These are phyloP conservation scores for Monosporascus sp. DNA, from an alignment of 2,329 filamentous ascomycete genomes.

Conservation along the genomic window DNA sequence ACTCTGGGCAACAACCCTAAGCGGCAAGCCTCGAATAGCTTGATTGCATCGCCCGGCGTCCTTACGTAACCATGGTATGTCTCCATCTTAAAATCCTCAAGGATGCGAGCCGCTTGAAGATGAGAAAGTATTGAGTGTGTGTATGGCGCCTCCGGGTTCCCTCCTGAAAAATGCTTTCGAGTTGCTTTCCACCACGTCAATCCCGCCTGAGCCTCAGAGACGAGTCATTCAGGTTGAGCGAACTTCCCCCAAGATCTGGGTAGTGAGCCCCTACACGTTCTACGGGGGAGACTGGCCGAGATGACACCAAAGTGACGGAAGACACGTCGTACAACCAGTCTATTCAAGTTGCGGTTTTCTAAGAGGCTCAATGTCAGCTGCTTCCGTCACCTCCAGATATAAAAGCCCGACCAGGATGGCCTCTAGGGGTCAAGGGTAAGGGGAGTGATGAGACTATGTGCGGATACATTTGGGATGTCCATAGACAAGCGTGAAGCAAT, in stretches of 20 bases:
- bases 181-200: constrained; percentile 22
- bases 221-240: constrained; percentile 22
- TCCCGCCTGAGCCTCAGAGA: constrained; percentile 19
- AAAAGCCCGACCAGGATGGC: not conserved
- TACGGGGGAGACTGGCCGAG: not conserved
- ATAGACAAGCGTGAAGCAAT: not conserved
- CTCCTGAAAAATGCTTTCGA: constrained; percentile 15
- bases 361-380: not conserved
- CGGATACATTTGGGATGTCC: not conserved
- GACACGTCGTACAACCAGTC: not conserved
- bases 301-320: not conserved
- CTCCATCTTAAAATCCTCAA: constrained; percentile 60
- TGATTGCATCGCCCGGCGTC: constrained; percentile 94
- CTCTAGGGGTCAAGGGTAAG: not conserved
- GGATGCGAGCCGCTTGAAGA: no score
- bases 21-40: constrained; percentile 95
- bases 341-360: not conserved
- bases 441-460: not conserved
- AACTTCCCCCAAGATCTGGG: constrained; percentile 1
- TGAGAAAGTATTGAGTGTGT: no score
- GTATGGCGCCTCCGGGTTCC: not conserved
- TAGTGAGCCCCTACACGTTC: not conserved
- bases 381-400: not conserved
- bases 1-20: constrained; percentile 85
- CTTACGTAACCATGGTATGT: constrained; percentile 94